Percentiles rank a stretch among this genome's conserved stretches.
Evolutionary conservation across 192 early-diverging fungal species (phyloP).

Genomic region (Diversispora eburnea): DNA sequence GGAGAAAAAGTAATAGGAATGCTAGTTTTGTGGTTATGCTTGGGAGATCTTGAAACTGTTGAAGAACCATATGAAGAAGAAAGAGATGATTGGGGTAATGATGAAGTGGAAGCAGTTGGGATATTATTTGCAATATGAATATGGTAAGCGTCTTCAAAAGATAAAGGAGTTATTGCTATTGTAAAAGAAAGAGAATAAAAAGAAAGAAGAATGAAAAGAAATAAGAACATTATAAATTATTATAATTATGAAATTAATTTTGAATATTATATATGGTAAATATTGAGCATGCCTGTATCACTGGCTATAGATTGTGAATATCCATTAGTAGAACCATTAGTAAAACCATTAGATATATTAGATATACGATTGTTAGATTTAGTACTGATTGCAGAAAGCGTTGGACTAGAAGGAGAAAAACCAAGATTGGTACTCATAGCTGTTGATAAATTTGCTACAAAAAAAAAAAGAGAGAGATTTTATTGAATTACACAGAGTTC

Average conservation of each 20-base stretch:
- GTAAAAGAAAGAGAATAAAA: not conserved
- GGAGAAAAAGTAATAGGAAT: not conserved
- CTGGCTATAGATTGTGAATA: not conserved
- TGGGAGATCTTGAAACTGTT: not conserved
- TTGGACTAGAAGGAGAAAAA: slow-evolving; percentile 6
- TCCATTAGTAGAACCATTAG: slow-evolving; percentile 2
- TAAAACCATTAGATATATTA: slow-evolving; percentile 7
- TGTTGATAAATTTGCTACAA: slow-evolving; percentile 8
- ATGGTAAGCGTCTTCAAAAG: slow-evolving; percentile 59
- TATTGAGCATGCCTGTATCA: not conserved
- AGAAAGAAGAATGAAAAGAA: not conserved
- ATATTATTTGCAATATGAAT: slow-evolving; percentile 41
- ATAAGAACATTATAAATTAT: not conserved
- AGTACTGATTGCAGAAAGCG: not conserved
- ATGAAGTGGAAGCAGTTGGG: slow-evolving; percentile 29
- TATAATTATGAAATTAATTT: no score
- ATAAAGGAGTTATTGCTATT: slow-evolving; percentile 40
- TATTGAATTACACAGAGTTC: not conserved
- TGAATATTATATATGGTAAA: not conserved
- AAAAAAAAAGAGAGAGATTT: not conserved
- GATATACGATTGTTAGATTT: slow-evolving; percentile 12
- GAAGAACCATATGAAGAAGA: not conserved
- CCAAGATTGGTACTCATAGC: slow-evolving; percentile 19
- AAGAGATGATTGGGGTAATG: not conserved
- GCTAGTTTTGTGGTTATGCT: not conserved